Percentiles rank a stretch among this genome's conserved stretches.
phyloP scores from a whole-genome alignment of 192 early-diverging fungal genomes.

The Rhizoclosmatium sp. region DNA sequence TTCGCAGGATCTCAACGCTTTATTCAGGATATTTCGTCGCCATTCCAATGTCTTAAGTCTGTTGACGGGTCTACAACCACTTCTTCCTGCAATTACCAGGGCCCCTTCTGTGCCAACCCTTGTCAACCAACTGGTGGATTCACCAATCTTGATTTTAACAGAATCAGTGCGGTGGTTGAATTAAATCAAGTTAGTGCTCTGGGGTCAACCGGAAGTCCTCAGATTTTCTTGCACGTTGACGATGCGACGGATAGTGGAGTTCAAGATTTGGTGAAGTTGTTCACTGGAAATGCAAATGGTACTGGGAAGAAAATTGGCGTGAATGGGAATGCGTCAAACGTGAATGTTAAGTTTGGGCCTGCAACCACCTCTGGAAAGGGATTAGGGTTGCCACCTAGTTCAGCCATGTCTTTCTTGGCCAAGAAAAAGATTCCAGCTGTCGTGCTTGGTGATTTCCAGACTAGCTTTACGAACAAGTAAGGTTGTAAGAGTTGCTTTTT shows the following conservation, averaged over 20 bases:
- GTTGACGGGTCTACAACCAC: slow-evolving; percentile 38
- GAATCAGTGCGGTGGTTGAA: slow-evolving; percentile 77
- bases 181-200: slow-evolving; percentile 63
- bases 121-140: slow-evolving; percentile 73
- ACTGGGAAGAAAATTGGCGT: not conserved
- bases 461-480: slow-evolving; percentile 51
- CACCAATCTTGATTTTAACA: slow-evolving; percentile 66
- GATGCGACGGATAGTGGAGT: slow-evolving; percentile 37
- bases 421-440: slow-evolving; percentile 70
- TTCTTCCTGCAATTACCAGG: slow-evolving; percentile 37
- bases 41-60: slow-evolving; percentile 57
- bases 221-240: slow-evolving; percentile 57
- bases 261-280: slow-evolving; percentile 32
- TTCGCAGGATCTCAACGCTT: slow-evolving; percentile 85
- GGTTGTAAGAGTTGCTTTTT: not conserved
- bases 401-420: slow-evolving; percentile 74
- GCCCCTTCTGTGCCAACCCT: slow-evolving; percentile 66
- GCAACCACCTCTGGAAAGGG: slow-evolving; percentile 54
- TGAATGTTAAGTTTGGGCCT: slow-evolving; percentile 42
- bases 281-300: not conserved
- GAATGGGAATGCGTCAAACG: not conserved
- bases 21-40: slow-evolving; percentile 70
- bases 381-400: slow-evolving; percentile 72
- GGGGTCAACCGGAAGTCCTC: slow-evolving; percentile 13
- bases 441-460: slow-evolving; percentile 69